Evolutionary conservation across 257 asterid genomes (phyloP).

Genomic region (Vinca minor): DNA sequence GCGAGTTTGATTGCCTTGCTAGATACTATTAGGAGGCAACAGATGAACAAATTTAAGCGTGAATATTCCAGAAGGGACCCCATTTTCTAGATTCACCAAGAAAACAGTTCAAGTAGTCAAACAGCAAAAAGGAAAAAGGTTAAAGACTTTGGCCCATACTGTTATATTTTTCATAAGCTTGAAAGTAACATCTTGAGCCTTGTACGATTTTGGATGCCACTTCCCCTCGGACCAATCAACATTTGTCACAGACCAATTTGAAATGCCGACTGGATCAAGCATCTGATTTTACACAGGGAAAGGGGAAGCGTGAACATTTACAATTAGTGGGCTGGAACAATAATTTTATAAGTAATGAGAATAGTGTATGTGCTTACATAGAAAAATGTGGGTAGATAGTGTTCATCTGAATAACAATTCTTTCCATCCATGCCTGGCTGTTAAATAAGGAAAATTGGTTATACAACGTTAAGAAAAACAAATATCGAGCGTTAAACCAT

Average conservation of each 20-base stretch:
- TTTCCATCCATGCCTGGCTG: constrained; percentile 97
- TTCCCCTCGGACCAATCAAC: constrained; percentile 92
- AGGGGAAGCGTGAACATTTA: constrained; percentile 10
- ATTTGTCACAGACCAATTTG: constrained; percentile 84
- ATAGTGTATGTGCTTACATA: constrained; percentile 38
- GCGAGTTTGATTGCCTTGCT: too few relatives aligned
- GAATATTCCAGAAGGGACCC: not conserved
- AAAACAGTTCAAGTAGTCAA: not conserved
- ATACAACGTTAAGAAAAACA: not conserved
- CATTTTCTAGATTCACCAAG: not conserved
- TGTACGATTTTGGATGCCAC: constrained; percentile 90
- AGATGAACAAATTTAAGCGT: not conserved
- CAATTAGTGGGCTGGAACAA: constrained; percentile 1
- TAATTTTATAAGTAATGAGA: not conserved
- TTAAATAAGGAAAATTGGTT: constrained; percentile 29
- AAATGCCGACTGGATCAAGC: constrained; percentile 74
- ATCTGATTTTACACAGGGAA: constrained; percentile 34
- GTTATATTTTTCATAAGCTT: constrained; percentile 67
- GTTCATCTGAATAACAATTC: constrained; percentile 97
- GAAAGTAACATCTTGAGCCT: constrained; percentile 44
- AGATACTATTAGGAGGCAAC: not conserved
- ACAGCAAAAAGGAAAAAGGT: constrained; percentile 2
- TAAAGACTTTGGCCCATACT: constrained; percentile 46
- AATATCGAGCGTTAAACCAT: too few relatives aligned
- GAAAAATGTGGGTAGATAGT: constrained; percentile 87